Base-by-base conservation (phyloP, 2,329 filamentous ascomycete genomes). In the Thyridium curvatum region DNA sequence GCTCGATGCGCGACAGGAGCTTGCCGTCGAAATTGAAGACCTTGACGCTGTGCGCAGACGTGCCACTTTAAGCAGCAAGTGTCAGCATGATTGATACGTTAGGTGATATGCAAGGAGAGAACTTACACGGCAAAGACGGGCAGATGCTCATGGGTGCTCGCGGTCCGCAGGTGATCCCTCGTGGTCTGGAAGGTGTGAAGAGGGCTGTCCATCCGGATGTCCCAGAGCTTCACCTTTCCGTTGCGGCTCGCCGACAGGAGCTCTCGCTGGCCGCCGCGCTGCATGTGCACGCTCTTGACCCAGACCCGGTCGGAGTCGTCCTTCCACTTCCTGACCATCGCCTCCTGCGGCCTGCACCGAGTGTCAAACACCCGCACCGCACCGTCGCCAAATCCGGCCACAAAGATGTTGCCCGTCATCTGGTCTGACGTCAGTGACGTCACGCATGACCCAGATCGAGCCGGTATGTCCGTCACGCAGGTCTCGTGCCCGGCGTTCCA, bases 261-360 rank as follows among this genome's bases (percentile, higher is more conserved):
- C 61, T 98, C 93, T 42, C 93, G 77, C 61, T 95, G 82, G 3
- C 93, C 93, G 44, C 93, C 93, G 32, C 93, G 85, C 63, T 98
- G 93, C 79, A 98, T 89, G 58, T 97, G 93, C 12, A 95, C 88
- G 49, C 87, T 93, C 52, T 89, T 90, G 60, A 98, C 83, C 93
- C 93, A 98, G 52, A 94, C 87, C 44, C 84, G 82, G 52, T 80
- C 76, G 10, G 66, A 64, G 55, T 97, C 91, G 52, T 96, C 88
- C 57, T 94, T 93, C 91, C 93, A 98, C 50, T 91, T 90, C 62
- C 86, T 87, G 40, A 96, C 84, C 90, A 97, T 96, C 14, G 86
- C 85, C 39, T 93, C 88, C 43, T 88, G 84, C 3, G 89, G 84
- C 45, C 83, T 82, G 45, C 86, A 66, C 12, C 93, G 82, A 47